Evolutionary conservation across 2,329 filamentous ascomycete genomes (phyloP), one percentile per base, ranked within the genome.

Genomic region (Bertia moriformis): DNA sequence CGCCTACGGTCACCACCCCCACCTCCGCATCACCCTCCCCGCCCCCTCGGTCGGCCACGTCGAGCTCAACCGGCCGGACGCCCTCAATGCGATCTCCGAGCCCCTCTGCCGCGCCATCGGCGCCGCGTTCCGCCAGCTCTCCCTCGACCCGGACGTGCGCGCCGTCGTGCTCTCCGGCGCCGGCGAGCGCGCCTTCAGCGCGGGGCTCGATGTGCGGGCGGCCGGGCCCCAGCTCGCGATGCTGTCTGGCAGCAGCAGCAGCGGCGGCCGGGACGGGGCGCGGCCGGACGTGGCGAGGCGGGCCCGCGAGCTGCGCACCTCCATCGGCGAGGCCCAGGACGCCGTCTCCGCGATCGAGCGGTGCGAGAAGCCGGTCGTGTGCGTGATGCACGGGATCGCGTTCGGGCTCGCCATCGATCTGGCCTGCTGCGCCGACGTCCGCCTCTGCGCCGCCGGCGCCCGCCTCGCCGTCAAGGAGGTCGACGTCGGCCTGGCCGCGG

Each of bases 291-390:
- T 65, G 1, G 81, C 81, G 2, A 70, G 85, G 45, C 73, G 63
- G 46, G 79, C 82, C 0, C 66, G 67, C 27, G 50, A 51, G 3
- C 50, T 88, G 38, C 71, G 83, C 38, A 69, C 75, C 19, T 71
- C 85, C 54, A 78, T 96, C 42, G 59, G 69, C 44, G 77, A 85
- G 45, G 91, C 95, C 56, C 91, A 98, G 58, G 69, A 71, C 39
- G 82, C 78, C 50, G 76, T 98, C 44, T 69, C 69, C 1, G 70
- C 77, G 13, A 63, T 93, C 39, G 89, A 95, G 56, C 77, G 71
- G 48, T 96, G 89, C 59, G 83, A 91, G 60, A 96, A 96, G 61
- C 86, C 86, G 43, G 84, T 95, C 24, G 82, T 96, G 42, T 79
- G 75, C 39, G 78, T 86, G 17, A 60, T 94, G 46, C 84, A 93